Base-by-base conservation (phyloP, 108 stramenopile genomes). In the Asterionellopsis glacialis region DNA sequence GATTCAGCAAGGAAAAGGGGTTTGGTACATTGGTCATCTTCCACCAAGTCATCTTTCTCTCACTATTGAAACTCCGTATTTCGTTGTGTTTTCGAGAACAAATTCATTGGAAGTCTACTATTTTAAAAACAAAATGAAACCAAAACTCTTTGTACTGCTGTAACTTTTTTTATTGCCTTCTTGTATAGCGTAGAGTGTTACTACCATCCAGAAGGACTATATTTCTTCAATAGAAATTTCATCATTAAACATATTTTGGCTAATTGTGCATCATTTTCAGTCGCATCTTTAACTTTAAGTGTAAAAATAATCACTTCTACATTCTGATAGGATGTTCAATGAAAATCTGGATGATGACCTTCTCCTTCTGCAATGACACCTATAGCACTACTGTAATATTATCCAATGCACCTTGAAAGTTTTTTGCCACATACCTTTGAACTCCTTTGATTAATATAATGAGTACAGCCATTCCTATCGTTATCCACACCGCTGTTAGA, bases 321-420 rank as follows among this genome's bases (percentile, higher is more conserved):
- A 53, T 91, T 63, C 23, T 95, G 74, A 69, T 97, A 97, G 49
- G 61, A 63, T 16, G 90, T 94, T 42, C 96, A 75, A 75, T 97
- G 96, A 33, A 97, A 64, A 51, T 97, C 91, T 16, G 96, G 95
- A 67, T 97, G 96, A 65, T 97, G 95, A 27, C 59, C 57, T 56
- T 83, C 75, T 33, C 68, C 22, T 73, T 96, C 93, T 25, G 93
- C 90, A 19, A 93, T 82, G 12, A 21, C 73, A 16, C 88, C 95
- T 47, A 89, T 82, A 13, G 50, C 83, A 68, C 90, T 88, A n/a
- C n/a, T n/a, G n/a, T n/a, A 47, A 96, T 63, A 55, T 75, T 75
- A 60, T 89, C 83, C 51, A 96, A 49, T 1, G 93, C 95, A 11
- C 45, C 21, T 71, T 83, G 79, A 61, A 89, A 89, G 55, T 85